phyloP scores from a whole-genome alignment of 1,284 basidiomycete genomes.

The Fomitiporia mediterranea region DNA sequence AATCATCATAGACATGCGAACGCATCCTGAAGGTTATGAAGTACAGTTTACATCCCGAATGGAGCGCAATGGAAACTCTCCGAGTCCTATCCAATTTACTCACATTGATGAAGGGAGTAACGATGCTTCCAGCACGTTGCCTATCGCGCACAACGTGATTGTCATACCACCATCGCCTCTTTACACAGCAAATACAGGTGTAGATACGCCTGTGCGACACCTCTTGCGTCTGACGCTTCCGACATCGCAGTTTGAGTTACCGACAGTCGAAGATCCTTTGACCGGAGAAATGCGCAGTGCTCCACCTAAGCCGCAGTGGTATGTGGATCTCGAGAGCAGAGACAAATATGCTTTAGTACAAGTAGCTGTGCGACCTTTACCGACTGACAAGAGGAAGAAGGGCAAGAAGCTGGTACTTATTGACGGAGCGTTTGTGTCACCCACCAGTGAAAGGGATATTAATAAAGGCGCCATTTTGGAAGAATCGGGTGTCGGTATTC shows the following conservation, averaged over 20 bases:
- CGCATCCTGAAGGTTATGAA: conserved; percentile 68
- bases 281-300: conserved; percentile 65
- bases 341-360: conserved; percentile 59
- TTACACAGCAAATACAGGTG: conserved; percentile 68
- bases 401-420: conserved; percentile 38
- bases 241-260: conserved; percentile 72
- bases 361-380: conserved; percentile 24
- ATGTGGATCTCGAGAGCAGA: conserved; percentile 47
- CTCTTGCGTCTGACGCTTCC: conserved; percentile 75
- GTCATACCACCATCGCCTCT: conserved; percentile 32
- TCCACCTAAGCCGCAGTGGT: conserved; percentile 70
- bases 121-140: not conserved
- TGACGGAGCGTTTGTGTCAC: conserved; percentile 48
- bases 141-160: conserved; percentile 16
- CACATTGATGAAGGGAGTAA: not conserved
- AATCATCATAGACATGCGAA: conserved; percentile 69
- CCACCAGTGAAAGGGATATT: conserved; percentile 73
- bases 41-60: conserved; percentile 43
- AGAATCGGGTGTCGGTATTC: conserved; percentile 41
- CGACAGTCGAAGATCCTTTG: conserved; percentile 73
- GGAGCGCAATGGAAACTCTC: not conserved
- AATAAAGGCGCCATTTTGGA: conserved; percentile 48
- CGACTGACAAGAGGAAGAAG: conserved; percentile 28
- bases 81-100: conserved; percentile 2
- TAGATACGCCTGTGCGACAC: conserved; percentile 61